phyloP scores from a whole-genome alignment of 768 basidiomycete species.

The Pilatotrama ljubarskyi region DNA sequence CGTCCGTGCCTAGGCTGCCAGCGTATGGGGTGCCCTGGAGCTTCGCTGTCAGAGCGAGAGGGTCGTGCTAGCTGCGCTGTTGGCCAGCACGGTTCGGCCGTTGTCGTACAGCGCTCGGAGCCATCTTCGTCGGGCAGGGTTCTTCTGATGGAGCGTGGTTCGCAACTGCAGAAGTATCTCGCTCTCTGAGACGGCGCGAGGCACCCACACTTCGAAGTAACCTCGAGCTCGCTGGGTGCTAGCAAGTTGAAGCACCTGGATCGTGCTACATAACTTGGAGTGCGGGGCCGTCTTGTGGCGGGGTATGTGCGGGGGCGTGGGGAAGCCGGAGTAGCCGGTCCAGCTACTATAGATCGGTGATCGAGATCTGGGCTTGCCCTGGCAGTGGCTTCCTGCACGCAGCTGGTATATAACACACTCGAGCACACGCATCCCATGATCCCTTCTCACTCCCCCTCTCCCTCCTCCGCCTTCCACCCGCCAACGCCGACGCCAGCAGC shows the following conservation, averaged over 20 bases:
- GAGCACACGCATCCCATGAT: not conserved
- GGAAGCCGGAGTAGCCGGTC: constrained; percentile 9
- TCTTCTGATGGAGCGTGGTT: not conserved
- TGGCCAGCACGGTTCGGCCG: not conserved
- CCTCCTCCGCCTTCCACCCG: not conserved
- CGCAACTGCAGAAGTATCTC: not conserved
- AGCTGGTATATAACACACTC: not conserved
- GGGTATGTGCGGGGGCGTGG: not conserved
- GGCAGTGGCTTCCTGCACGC: not conserved
- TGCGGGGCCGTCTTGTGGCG: not conserved
- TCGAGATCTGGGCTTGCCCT: constrained; percentile 3
- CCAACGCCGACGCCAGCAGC: not conserved
- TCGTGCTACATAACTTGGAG: too few relatives aligned
- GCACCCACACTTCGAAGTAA: too few relatives aligned
- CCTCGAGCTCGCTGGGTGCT: too few relatives aligned
- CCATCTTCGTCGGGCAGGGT: not conserved
- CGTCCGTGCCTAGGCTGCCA: not conserved
- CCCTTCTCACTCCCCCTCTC: not conserved
- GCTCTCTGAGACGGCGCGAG: too few relatives aligned
- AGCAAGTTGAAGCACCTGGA: too few relatives aligned
- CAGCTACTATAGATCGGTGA: constrained; percentile 11
- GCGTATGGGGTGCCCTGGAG: not conserved
- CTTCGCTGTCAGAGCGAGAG: not conserved
- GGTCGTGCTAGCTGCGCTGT: not conserved
- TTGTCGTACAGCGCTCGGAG: not conserved